Evolutionary conservation across 768 basidiomycete genomes (phyloP), one percentile per base, ranked within the genome.

Genomic region (Calocybe indica): DNA sequence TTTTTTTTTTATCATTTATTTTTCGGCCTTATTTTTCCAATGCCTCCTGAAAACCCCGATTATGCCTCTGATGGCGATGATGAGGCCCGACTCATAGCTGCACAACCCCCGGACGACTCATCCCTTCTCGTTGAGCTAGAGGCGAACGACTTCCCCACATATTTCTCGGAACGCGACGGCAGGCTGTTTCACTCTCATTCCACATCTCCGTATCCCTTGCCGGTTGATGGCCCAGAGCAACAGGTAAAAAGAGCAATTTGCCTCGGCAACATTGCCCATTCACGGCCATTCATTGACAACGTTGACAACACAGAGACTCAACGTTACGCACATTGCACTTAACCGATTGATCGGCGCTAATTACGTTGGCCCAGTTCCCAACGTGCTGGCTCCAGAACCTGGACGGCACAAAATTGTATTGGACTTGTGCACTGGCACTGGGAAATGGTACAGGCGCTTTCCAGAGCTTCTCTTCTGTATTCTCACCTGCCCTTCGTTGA

Each of bases 351-450:
- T 85, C 54, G 76, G 79, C n/a, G 68, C 61, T 36, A 72, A 80
- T 59, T 83, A 75, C 58, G 65, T 82, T 43, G 82, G 79, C 5
- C 85, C 85, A 35, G 78, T 88, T 22, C 53, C 56, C 31, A 69
- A 80, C 49, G 64, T 77, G 30, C 68, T 90, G 41, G 68, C 67
- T 37, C 55, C 57, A 28, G 61, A 65, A 37, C 58, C 63, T 5
- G 67, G 61, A 37, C 70, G 70, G 47, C 70, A 66, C 42, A 76
- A 68, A 62, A 72, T 73, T 50, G 84, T 73, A 38, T 70, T 92
- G 41, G 88, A 92, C 63, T 57, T 89, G n/a, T 82, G 88, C 52
- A 85, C 82, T 6, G 88, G 88, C 12, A 84, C 75, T 12, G 88
- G 88, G 5, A 65, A 59, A 65, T 92, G 88, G 88, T 86, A 52